Evolutionary conservation across 106 monocot species (phyloP).

Genomic region (Allium sativum): DNA sequence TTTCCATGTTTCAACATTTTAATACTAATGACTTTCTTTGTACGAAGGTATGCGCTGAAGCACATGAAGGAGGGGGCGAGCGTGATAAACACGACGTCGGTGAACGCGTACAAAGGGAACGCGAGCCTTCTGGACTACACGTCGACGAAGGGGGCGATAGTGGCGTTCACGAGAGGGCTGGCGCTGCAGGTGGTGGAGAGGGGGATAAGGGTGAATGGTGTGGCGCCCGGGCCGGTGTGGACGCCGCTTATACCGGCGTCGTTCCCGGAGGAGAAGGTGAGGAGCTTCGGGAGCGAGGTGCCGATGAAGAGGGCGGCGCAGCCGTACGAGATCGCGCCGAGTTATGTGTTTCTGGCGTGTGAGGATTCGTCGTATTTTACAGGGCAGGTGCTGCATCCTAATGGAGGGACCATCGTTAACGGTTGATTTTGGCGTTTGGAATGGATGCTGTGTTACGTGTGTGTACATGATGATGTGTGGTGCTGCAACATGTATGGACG

Average conservation of each 20-base stretch:
- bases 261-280: constrained; percentile 38
- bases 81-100: constrained; percentile 57
- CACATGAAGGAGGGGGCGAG: constrained; percentile 40
- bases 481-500: too few species aligned
- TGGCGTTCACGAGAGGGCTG: constrained; percentile 51
- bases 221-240: constrained; percentile 71
- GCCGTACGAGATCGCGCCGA: constrained; percentile 49
- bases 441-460: not conserved
- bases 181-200: constrained; percentile 37
- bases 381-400: constrained; percentile 55
- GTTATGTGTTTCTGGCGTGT: constrained; percentile 48
- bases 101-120: constrained; percentile 64
- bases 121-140: constrained; percentile 51
- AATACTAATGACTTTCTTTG: not conserved
- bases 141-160: constrained; percentile 70
- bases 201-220: constrained; percentile 68
- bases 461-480: too few species aligned
- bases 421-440: not conserved
- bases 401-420: constrained; percentile 18
- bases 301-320: constrained; percentile 61
- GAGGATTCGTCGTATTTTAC: constrained; percentile 34
- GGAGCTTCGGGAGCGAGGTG: constrained; percentile 39
- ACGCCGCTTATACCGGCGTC: constrained; percentile 64
- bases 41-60: constrained; percentile 12
- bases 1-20: too few species aligned